Base-by-base conservation (phyloP, 2,329 filamentous ascomycete genomes). In the Nectriaceae sp. region DNA sequence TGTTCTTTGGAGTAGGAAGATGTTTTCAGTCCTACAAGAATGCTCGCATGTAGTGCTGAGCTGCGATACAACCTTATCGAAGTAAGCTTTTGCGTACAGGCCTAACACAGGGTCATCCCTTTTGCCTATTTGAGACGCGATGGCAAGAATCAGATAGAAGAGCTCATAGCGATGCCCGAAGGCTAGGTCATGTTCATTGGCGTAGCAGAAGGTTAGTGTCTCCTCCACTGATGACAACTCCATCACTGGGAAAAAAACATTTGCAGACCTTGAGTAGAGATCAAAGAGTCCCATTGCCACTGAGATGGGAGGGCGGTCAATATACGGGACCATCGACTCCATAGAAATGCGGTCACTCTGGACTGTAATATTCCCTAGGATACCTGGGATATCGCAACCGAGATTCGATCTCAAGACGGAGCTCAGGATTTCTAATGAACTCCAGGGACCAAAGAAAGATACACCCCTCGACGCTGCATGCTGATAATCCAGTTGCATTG, bases 81-180 rank as follows among this genome's bases (percentile, higher is more conserved):
- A 52, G 18, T 42, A 52, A 16, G 39, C 16, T 11, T 21, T 20
- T 11, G 47, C 37, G 3, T 35, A 36, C 4, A 33, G 5, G 13
- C 40, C 44, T 5, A 53, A 19, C 2, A 19, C 5, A 36, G 44
- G 42, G 2, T 53, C 44, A 11, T 38, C 49, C 20, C 40, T 33
- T 29, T 50, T 49, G 4, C 33, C 42, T 6, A 55, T 22, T 11
- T 40, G 40, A 21, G 44, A 22, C 5, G 47, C 41, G 26, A 55
- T 53, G 13, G 50, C 50, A 33, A 55, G 38, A 19, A 51, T 22
- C 6, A 55, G 24, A 21, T 50, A 49, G 18, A 50, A 44, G 10
- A 55, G 31, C 6, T 42, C 40, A 3, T 49, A 19, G 6, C 36
- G 21, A 15, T 42, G 44, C 11, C 38, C 50, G 19, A 41, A 40